Evolutionary conservation across 768 basidiomycete genomes (phyloP).

Genomic region (Podaxis sp.): DNA sequence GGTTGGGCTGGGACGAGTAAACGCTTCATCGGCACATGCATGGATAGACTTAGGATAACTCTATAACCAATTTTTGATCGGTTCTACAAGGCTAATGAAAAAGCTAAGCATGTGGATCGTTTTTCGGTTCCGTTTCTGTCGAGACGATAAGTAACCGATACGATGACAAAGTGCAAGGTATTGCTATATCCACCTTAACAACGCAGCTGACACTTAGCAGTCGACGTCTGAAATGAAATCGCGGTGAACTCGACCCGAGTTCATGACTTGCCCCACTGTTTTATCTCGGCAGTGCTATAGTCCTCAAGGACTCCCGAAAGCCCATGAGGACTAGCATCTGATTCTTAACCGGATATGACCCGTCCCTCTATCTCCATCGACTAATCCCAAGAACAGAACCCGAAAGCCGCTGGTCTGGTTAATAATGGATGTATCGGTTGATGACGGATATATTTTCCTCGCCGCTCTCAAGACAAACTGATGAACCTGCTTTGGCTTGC

Average conservation of each 20-base stretch:
- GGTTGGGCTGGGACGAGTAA: too few species aligned
- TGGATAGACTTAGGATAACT: too few species aligned
- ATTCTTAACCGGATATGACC: not conserved
- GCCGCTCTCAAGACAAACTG: too few species aligned
- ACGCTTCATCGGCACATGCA: too few species aligned
- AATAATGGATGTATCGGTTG: too few species aligned
- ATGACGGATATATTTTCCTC: too few species aligned
- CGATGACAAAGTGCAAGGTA: not conserved
- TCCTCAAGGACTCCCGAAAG: not conserved
- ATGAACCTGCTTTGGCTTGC: not conserved
- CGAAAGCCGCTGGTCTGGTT: too few species aligned
- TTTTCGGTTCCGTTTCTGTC: too few species aligned
- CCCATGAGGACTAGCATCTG: not conserved
- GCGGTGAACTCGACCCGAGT: not conserved
- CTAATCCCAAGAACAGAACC: not conserved
- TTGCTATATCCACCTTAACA: too few species aligned
- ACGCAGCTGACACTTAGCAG: not conserved
- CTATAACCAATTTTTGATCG: too few species aligned
- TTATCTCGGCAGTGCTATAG: not conserved
- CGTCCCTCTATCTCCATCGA: not conserved
- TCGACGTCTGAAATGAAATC: not conserved
- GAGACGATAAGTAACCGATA: not conserved
- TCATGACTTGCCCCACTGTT: not conserved
- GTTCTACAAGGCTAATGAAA: too few species aligned
- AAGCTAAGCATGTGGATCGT: too few species aligned